These are phyloP conservation scores for Penicillium sp. DNA, from an alignment of 2,329 filamentous ascomycete genomes.

Conservation along the genomic window DNA sequence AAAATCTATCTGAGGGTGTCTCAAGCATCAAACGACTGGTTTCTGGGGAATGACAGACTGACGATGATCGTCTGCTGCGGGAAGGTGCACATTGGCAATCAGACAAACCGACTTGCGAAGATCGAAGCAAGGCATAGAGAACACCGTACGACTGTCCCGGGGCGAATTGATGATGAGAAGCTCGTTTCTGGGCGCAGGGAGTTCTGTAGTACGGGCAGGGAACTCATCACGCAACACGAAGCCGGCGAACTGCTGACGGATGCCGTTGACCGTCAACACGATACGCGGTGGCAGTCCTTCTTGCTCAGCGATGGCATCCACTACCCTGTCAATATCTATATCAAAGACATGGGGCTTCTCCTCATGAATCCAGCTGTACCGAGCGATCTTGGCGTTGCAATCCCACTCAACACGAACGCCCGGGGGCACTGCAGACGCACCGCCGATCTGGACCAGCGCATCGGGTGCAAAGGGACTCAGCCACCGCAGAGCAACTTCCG, in stretches of 20 bases:
- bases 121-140: neutral
- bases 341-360: neutral
- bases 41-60: too few relatives aligned
- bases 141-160: neutral
- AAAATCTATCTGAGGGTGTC: too few relatives aligned
- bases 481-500: neutral
- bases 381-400: neutral
- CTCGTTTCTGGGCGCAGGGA: neutral
- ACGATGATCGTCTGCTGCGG: neutral
- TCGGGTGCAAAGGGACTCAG: neutral
- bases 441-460: neutral
- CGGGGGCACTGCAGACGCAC: neutral
- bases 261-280: neutral
- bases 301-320: neutral
- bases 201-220: neutral
- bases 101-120: neutral
- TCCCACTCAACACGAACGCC: neutral
- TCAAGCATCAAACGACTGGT: too few relatives aligned
- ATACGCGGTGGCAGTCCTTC: neutral
- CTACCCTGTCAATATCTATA: neutral
- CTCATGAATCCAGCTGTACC: neutral
- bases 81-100: neutral
- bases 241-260: neutral
- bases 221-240: neutral
- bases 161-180: neutral